A percentile compares a stretch with the other conserved stretches of the same genome.
Evolutionary conservation across 2,329 filamentous ascomycete species (phyloP).

Genomic region (Phaeoacremonium minimum): DNA sequence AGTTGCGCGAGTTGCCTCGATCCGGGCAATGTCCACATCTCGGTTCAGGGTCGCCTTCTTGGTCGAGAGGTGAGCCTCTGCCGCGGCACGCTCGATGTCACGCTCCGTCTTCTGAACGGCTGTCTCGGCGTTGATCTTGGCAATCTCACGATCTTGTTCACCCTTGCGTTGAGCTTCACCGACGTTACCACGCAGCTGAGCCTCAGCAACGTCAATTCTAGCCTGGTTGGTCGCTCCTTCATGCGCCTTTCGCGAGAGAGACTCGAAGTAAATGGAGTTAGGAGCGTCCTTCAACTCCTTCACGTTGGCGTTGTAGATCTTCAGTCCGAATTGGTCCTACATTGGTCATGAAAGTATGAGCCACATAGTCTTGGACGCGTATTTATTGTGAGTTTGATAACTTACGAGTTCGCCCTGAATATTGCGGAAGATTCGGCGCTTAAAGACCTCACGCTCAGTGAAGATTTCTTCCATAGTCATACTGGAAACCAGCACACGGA

Average conservation of each 20-base stretch:
- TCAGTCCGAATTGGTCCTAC: conserved; percentile 74
- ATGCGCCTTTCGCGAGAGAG: conserved; percentile 76
- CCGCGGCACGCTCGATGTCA: conserved; percentile 74
- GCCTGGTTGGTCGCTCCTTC: conserved; percentile 82
- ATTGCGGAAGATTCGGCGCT: conserved; percentile 68
- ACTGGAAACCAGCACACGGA: conserved; percentile 73
- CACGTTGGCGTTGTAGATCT: conserved; percentile 70
- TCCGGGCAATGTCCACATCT: conserved; percentile 71
- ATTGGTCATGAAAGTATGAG: no score
- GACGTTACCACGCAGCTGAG: conserved; percentile 63
- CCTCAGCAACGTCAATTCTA: conserved; percentile 60
- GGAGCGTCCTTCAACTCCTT: conserved; percentile 84
- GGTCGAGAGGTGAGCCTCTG: conserved; percentile 72
- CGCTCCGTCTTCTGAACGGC: conserved; percentile 81
- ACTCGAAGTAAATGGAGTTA: conserved; percentile 78
- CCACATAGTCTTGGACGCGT: no score
- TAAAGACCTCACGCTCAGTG: conserved; percentile 26
- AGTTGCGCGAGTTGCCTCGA: conserved; percentile 67
- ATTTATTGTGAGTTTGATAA: no score
- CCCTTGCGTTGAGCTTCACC: conserved; percentile 76
- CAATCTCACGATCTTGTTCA: conserved; percentile 78
- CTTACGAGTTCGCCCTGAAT: conserved; percentile 80
- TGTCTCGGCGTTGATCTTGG: conserved; percentile 83
- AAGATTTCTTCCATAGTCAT: conserved; percentile 91
- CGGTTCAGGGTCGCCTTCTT: conserved; percentile 68